Conservation (phyloP, 2,329 filamentous ascomycete species). For the Davidsoniella virescens region DNA sequence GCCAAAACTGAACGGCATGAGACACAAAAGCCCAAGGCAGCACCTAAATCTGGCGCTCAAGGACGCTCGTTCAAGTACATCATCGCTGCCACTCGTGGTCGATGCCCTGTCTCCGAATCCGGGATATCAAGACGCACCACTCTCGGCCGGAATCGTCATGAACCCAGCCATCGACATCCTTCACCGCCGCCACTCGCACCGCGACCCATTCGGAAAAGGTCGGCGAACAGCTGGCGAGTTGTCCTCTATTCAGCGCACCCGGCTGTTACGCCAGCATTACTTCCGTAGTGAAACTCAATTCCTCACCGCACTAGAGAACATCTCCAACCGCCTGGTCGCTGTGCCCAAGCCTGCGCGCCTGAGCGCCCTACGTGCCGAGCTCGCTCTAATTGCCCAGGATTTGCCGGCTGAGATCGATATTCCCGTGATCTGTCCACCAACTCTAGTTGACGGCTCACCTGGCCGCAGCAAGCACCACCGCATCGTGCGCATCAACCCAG, state of each 20-base stretch:
- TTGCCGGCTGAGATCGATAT: constrained; percentile 73
- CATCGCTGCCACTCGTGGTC: constrained; percentile 46
- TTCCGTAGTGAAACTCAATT: constrained; percentile 72
- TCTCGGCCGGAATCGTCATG: constrained; percentile 34
- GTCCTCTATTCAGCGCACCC: constrained; percentile 49
- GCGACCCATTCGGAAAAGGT: constrained; percentile 29
- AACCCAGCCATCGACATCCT: constrained; percentile 31
- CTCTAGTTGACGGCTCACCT: constrained; percentile 54
- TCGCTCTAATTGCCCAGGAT: constrained; percentile 67
- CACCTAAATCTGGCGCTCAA: constrained; percentile 35
- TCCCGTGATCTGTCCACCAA: constrained; percentile 63
- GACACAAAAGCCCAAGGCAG: constrained; percentile 25
- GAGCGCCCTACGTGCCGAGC: constrained; percentile 64
- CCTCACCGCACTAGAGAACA: constrained; percentile 62
- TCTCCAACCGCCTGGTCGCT: constrained; percentile 67
- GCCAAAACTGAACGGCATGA: background rate
- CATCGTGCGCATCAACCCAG: constrained; percentile 68
- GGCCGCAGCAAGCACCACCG: constrained; percentile 64
- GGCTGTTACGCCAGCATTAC: constrained; percentile 62
- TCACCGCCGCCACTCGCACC: constrained; percentile 43
- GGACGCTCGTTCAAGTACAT: constrained; percentile 49
- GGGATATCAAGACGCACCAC: constrained; percentile 32
- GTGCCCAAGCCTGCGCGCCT: constrained; percentile 69
- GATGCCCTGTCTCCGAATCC: constrained; percentile 35
- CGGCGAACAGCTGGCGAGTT: constrained; percentile 44